phyloP scores from a whole-genome alignment of 2,329 filamentous ascomycete species.

The Shiraia sp. region DNA sequence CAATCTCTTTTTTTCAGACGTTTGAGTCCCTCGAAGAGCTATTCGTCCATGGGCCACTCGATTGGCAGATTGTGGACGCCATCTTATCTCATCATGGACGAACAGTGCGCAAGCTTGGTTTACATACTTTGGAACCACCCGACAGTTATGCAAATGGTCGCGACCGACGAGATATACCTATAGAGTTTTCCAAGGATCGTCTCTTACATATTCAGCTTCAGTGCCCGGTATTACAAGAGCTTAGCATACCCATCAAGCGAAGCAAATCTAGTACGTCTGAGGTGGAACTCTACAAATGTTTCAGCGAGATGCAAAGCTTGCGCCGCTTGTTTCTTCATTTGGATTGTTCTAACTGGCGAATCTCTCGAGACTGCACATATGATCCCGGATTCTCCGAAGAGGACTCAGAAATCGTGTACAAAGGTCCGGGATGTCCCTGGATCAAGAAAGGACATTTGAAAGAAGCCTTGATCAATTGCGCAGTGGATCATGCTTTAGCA shows the following conservation, averaged over 20 bases:
- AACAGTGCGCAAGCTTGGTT: constrained; percentile 15
- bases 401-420: constrained; percentile 1
- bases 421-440: not conserved
- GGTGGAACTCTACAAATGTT: constrained; percentile 19
- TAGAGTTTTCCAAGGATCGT: constrained; percentile 17
- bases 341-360: constrained; percentile 17
- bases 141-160: constrained; percentile 2
- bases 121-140: constrained; percentile 8
- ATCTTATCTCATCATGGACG: constrained; percentile 14
- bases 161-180: constrained; percentile 13
- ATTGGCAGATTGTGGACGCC: constrained; percentile 12
- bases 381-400: constrained; percentile 13
- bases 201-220: constrained; percentile 14
- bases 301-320: constrained; percentile 15
- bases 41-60: constrained; percentile 14
- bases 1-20: constrained; percentile 19
- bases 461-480: constrained; percentile 21
- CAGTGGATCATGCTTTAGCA: constrained; percentile 24
- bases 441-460: constrained; percentile 14
- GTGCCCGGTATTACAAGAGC: constrained; percentile 16
- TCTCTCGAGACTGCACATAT: constrained; percentile 12
- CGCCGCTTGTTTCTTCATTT: constrained; percentile 17
- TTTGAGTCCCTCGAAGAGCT: constrained; percentile 19
- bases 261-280: constrained; percentile 19
- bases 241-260: constrained; percentile 20